phyloP scores from a whole-genome alignment of 2,329 filamentous ascomycete species.

The Aspergillus sergii region DNA sequence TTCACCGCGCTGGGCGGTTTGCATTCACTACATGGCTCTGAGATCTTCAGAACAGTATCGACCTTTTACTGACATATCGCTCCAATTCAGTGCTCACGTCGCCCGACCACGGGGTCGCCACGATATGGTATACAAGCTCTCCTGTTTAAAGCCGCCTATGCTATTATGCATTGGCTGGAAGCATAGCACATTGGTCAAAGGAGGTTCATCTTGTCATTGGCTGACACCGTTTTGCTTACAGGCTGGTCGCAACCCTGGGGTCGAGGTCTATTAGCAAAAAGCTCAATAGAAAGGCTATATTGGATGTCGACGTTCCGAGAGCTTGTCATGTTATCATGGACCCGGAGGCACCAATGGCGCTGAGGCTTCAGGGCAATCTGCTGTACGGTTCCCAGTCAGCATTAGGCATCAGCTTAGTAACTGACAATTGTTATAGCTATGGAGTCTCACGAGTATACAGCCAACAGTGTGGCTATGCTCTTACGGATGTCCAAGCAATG shows the following conservation, averaged over 20 bases:
- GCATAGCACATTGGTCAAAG: not conserved
- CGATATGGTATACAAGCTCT: slow-evolving; percentile 72
- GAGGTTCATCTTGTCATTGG: not conserved
- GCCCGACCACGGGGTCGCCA: slow-evolving; percentile 87
- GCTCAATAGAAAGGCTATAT: slow-evolving; percentile 81
- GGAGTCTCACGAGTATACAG: slow-evolving; percentile 83
- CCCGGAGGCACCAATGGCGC: slow-evolving; percentile 81
- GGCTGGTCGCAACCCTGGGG: slow-evolving; percentile 89
- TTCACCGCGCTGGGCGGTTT: not conserved
- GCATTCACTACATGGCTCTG: not conserved
- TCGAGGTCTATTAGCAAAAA: slow-evolving; percentile 70
- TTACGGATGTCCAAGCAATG: slow-evolving; percentile 75
- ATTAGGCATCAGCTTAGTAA: not conserved
- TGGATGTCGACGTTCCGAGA: slow-evolving; percentile 81
- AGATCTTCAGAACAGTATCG: not conserved
- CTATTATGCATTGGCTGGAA: not conserved
- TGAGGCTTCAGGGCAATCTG: slow-evolving; percentile 86
- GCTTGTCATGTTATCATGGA: slow-evolving; percentile 87
- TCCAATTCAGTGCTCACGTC: slow-evolving; percentile 69
- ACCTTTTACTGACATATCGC: slow-evolving; percentile 23
- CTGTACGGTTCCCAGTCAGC: slow-evolving; percentile 56
- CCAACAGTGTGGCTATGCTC: slow-evolving; percentile 84
- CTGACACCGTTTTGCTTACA: slow-evolving; percentile 39
- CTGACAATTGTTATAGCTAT: slow-evolving; percentile 52
- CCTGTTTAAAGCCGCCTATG: not conserved